phyloP scores from a whole-genome alignment of 2,329 filamentous ascomycete genomes.

The Colletotrichum musicola region DNA sequence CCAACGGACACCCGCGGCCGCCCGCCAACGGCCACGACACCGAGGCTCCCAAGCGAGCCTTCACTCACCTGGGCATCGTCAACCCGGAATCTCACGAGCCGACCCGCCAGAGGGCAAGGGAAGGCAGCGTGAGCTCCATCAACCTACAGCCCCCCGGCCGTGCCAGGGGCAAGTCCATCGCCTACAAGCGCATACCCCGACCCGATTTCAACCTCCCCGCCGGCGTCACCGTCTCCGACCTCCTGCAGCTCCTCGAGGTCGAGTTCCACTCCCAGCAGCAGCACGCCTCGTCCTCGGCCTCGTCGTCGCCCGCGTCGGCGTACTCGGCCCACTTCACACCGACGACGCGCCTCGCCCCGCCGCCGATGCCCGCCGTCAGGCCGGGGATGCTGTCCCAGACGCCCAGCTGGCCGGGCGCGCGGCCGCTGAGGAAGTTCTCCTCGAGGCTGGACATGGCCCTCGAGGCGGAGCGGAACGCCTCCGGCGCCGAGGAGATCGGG shows the following conservation, averaged over 20 bases:
- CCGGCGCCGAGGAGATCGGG: slow-evolving; percentile 26
- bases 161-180: slow-evolving; percentile 5
- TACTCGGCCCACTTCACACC: slow-evolving; percentile 1
- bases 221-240: slow-evolving; percentile 31
- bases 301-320: slow-evolving; percentile 7
- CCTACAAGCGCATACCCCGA: slow-evolving; percentile 30
- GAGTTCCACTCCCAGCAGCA: slow-evolving; percentile 24
- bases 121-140: neutral
- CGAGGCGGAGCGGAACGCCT: slow-evolving; percentile 29
- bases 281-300: neutral
- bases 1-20: neutral
- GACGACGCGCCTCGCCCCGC: neutral
- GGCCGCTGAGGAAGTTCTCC: slow-evolving; percentile 19
- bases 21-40: neutral
- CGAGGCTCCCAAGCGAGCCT: neutral
- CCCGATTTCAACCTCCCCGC: slow-evolving; percentile 28
- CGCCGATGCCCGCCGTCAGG: neutral
- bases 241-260: slow-evolving; percentile 31
- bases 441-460: slow-evolving; percentile 32
- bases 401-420: slow-evolving; percentile 10
- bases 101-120: neutral
- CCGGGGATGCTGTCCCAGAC: neutral
- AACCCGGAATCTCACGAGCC: neutral
- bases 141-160: neutral
- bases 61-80: neutral